Conservation (phyloP, 805 yeast species). For the Candida ipomoeae region DNA sequence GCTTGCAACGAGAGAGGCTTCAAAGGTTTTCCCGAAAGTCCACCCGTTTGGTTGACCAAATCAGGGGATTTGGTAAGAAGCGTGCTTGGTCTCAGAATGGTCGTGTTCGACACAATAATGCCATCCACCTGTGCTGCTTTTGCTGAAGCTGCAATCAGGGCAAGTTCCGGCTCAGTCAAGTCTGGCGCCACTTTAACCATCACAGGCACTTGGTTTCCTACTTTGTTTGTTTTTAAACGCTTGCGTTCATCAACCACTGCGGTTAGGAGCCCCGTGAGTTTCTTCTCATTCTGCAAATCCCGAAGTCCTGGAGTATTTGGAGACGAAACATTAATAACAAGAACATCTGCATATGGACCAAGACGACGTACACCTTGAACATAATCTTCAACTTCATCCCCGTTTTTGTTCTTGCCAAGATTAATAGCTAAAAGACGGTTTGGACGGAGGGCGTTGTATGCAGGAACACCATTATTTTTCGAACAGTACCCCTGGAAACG, state of each 20-base stretch:
- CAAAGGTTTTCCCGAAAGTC: conserved; percentile 88
- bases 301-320: conserved; percentile 96
- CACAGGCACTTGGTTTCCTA: conserved; percentile 64
- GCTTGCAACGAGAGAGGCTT: conserved; percentile 76
- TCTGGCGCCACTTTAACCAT: conserved; percentile 94
- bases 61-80: conserved; percentile 46
- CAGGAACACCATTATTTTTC: conserved; percentile 35
- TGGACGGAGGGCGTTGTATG: conserved; percentile 50
- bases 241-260: conserved; percentile 69
- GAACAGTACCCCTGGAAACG: conserved; percentile 39
- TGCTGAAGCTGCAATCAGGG: conserved; percentile 78
- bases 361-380: conserved; percentile 77
- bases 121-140: conserved; percentile 80
- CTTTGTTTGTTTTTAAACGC: conserved; percentile 35
- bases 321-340: conserved; percentile 87
- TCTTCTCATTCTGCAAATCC: conserved; percentile 73
- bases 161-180: conserved; percentile 72
- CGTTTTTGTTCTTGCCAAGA: conserved; percentile 87
- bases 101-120: conserved; percentile 87
- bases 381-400: conserved; percentile 87
- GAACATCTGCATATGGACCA: conserved; percentile 81
- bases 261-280: conserved; percentile 62
- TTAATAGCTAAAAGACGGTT: conserved; percentile 75
- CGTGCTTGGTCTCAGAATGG: conserved; percentile 71
- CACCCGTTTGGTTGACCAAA: conserved; percentile 65